Percentiles rank a stretch among this genome's conserved stretches.
Evolutionary conservation across 2,329 filamentous ascomycete genomes (phyloP).

Genomic region (Xylariaceae sp.): DNA sequence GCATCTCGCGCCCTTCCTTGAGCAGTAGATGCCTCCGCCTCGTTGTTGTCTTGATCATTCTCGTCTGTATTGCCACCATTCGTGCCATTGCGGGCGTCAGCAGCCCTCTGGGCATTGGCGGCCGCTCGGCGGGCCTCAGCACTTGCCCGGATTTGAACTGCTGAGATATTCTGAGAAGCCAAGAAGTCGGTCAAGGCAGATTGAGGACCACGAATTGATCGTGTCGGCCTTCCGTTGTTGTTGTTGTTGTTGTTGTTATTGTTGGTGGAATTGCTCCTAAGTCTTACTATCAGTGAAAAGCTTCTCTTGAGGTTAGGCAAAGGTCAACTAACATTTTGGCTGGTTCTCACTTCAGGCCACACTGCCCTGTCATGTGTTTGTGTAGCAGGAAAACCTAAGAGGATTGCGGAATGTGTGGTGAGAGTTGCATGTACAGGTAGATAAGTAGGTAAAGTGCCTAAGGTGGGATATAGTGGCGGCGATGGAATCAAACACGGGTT

Average conservation of each 20-base stretch:
- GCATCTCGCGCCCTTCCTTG: slow-evolving; percentile 2
- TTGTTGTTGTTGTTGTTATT: slow-evolving; percentile 14
- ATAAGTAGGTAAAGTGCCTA: no score
- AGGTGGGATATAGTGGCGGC: no score
- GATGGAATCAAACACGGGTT: no score
- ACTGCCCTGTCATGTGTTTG: no score
- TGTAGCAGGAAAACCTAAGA: no score
- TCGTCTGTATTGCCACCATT: slow-evolving; percentile 9
- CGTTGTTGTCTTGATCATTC: slow-evolving; percentile 7
- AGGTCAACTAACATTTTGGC: slow-evolving; percentile 14
- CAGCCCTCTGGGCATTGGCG: slow-evolving; percentile 7
- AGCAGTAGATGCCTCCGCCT: slow-evolving; percentile 4
- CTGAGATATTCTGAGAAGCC: slow-evolving; percentile 26
- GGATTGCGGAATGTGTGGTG: no score
- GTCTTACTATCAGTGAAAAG: slow-evolving; percentile 5
- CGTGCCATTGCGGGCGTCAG: slow-evolving; percentile 1
- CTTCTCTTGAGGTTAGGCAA: neutral
- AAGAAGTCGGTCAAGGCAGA: slow-evolving; percentile 29
- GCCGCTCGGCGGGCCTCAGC: slow-evolving; percentile 15
- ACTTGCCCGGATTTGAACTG: slow-evolving; percentile 17
- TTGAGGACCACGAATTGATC: slow-evolving; percentile 22
- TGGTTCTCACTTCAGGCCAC: no score
- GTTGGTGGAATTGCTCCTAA: slow-evolving; percentile 10
- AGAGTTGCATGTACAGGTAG: no score
- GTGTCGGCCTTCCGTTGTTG: slow-evolving; percentile 8